Conservation (phyloP, 345 rosid genomes). For the Rhodomyrtus tomentosa region DNA sequence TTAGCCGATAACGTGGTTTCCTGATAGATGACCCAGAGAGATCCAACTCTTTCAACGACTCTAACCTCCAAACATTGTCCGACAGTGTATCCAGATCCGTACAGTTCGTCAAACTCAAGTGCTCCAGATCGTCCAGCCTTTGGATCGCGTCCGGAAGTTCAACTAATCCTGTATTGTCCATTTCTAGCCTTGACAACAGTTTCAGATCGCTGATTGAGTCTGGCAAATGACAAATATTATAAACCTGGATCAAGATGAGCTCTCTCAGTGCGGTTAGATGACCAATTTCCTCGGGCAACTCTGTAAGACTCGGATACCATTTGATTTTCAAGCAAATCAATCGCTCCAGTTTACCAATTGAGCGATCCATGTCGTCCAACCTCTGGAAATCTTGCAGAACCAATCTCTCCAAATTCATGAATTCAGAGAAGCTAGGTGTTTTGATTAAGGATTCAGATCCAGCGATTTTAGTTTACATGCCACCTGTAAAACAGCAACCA, state of each 20-base stretch:
- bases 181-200: not conserved
- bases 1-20: not conserved
- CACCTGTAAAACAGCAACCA: not conserved
- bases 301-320: not conserved
- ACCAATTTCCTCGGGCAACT: not conserved
- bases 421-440: not conserved
- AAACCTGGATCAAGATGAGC: not conserved
- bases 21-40: not conserved
- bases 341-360: not conserved
- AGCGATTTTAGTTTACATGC: not conserved
- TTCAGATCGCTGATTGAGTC: not conserved
- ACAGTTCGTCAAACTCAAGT: not conserved
- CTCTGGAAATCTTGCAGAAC: not conserved
- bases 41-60: not conserved
- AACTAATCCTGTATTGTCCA: not conserved
- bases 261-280: not conserved
- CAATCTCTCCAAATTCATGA: not conserved
- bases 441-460: not conserved
- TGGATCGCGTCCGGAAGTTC: not conserved
- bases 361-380: not conserved
- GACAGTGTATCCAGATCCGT: not conserved
- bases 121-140: not conserved
- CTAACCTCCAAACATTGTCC: not conserved
- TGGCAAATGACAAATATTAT: not conserved
- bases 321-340: not conserved